Conservation (phyloP, 177 flowering plant species). For the Tripterygium wilfordii region DNA sequence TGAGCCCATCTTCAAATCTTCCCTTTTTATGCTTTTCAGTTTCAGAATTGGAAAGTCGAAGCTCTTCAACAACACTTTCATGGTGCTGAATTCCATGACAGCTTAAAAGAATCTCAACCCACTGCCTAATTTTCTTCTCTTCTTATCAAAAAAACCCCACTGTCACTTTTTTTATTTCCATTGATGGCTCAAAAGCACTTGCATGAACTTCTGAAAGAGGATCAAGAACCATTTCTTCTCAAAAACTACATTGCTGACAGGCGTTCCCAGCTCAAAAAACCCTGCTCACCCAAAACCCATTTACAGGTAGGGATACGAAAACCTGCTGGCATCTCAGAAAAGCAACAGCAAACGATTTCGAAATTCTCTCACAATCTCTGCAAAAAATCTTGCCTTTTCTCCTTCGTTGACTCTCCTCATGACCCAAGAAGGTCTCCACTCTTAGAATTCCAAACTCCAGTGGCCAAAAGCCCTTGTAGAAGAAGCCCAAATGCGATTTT, state of each 20-base stretch:
- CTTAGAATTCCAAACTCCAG: constrained; percentile 33
- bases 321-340: constrained; percentile 32
- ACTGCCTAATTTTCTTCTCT: background rate
- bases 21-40: constrained; percentile 1
- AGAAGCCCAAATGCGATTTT: constrained; percentile 28
- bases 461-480: constrained; percentile 37
- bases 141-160: background rate
- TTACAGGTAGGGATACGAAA: constrained; percentile 34
- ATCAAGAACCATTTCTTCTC: constrained; percentile 82
- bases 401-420: constrained; percentile 37
- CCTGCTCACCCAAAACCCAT: constrained; percentile 15
- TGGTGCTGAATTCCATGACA: background rate
- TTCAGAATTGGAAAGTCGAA: constrained; percentile 31
- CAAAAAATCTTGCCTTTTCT: constrained; percentile 53
- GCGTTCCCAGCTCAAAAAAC: constrained; percentile 29
- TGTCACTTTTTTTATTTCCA: background rate
- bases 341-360: too few species aligned
- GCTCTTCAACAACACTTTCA: constrained; percentile 33
- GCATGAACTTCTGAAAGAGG: constrained; percentile 63
- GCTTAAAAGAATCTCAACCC: constrained; percentile 2
- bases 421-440: constrained; percentile 44
- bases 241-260: constrained; percentile 53
- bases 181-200: constrained; percentile 47
- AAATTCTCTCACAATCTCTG: constrained; percentile 27
- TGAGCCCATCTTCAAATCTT: constrained; percentile 2